phyloP scores from a whole-genome alignment of 768 basidiomycete species.

The Podaxis sp. region DNA sequence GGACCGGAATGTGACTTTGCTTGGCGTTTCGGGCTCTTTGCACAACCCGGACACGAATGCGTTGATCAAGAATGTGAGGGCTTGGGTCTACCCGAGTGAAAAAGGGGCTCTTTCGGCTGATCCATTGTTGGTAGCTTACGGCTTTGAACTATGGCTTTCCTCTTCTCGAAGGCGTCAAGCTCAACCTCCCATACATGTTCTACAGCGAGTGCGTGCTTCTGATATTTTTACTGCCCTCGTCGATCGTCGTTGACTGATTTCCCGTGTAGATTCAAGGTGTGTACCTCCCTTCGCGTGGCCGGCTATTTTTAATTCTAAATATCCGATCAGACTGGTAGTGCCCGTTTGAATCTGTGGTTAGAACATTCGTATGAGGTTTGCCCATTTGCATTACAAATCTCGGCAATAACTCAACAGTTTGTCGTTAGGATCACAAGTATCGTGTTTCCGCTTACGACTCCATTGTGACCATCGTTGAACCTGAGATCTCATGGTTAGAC shows the following conservation, averaged over 20 bases:
- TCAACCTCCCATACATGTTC: slow-evolving; percentile 72
- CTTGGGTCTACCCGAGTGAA: not conserved
- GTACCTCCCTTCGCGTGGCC: not conserved
- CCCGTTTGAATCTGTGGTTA: slow-evolving; percentile 74
- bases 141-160: slow-evolving; percentile 50
- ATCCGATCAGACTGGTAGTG: slow-evolving; percentile 63
- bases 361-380: slow-evolving; percentile 66
- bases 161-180: slow-evolving; percentile 54
- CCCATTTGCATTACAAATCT: slow-evolving; percentile 9
- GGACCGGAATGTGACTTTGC: slow-evolving; percentile 66
- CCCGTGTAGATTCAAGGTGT: slow-evolving; percentile 59
- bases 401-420: slow-evolving; percentile 2
- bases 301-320: slow-evolving; percentile 10
- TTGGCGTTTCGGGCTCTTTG: slow-evolving; percentile 66
- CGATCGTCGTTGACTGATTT: slow-evolving; percentile 13
- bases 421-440: slow-evolving; percentile 49
- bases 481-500: slow-evolving; percentile 75
- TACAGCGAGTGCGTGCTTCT: slow-evolving; percentile 71
- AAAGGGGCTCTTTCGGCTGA: not conserved
- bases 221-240: not conserved
- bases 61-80: slow-evolving; percentile 68
- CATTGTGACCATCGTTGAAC: slow-evolving; percentile 77
- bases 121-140: slow-evolving; percentile 47
- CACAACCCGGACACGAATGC: slow-evolving; percentile 60
- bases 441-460: slow-evolving; percentile 75